Base-by-base conservation (phyloP, 1,284 basidiomycete species). In the Puccinia novopanici region DNA sequence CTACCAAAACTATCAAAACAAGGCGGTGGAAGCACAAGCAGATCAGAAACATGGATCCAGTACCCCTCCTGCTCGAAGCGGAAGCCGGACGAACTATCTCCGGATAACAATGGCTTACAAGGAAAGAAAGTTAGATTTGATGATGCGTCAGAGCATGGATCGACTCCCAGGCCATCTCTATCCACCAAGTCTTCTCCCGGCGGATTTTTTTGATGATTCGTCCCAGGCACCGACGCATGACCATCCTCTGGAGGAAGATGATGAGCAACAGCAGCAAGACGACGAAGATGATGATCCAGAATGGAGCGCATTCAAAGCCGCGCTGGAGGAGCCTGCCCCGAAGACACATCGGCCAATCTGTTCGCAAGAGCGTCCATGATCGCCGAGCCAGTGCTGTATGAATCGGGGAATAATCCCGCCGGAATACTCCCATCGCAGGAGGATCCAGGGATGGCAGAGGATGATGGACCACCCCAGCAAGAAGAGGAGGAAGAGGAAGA, bases 381-480 rank as follows among this genome's bases (percentile, higher is more conserved):
- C 45, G 79, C 82, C 3, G 77, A 85, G 40, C 68, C 82, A 50
- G 67, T 81, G 4, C 8, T 50, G 19, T 75, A 72, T 70, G 80
- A 72, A 34, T 55, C 52, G 2, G 45, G 30, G 79, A 78, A 82
- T 59, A n/a, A n/a, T n/a, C 67, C 82, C 87, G 84, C 17, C 63
- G 30, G 70, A 22, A 79, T 85, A 54, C 19, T 40, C 48, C n/a
- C 19, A 30, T 52, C 70, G 3, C 70, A 72, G 27, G 30, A 50
- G 45, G n/a, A n/a, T n/a, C 48, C 30, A 37, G 52, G 45, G 15
- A 10, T 37, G 12, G 48, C 9, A 34, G 48, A 72, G 3, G 27
- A 57, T 17, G 22, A 48, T 15, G 94, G 97, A 87, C 95, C 94
- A 85, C 93, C 95, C 84, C 87, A 87, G 19, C 95, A 98, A 87